Conservation (phyloP, 129 eudicot genomes). For the Kitagawia praeruptora region DNA sequence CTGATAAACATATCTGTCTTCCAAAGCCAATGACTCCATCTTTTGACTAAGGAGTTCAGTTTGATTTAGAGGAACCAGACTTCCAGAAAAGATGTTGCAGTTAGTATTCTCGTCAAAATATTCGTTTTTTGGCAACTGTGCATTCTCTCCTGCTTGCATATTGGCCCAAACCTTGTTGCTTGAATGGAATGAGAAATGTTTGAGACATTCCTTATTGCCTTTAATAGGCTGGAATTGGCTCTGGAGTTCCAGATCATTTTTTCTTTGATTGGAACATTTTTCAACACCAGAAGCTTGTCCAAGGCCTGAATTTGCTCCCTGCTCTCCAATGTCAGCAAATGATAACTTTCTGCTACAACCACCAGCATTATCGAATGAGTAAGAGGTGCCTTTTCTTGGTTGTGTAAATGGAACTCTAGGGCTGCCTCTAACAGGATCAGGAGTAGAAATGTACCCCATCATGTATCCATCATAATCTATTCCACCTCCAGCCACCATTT, state of each 20-base stretch:
- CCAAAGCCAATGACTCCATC: constrained; percentile 25
- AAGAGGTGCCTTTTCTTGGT: constrained; percentile 28
- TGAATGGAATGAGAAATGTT: neutral
- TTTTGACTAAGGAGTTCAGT: constrained; percentile 16
- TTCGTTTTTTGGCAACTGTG: neutral
- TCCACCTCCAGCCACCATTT: constrained; percentile 1
- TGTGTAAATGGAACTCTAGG: constrained; percentile 47
- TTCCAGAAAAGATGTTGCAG: constrained; percentile 25
- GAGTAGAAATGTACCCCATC: constrained; percentile 25
- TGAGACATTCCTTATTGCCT: neutral
- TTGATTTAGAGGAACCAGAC: constrained; percentile 12
- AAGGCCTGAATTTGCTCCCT: neutral
- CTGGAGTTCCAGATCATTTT: neutral
- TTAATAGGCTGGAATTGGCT: neutral
- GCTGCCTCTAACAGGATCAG: constrained; percentile 17
- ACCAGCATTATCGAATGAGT: constrained; percentile 1
- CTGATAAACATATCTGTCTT: constrained; percentile 46
- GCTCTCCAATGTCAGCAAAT: neutral
- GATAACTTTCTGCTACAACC: constrained; percentile 2
- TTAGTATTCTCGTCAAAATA: constrained; percentile 43
- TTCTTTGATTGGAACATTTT: neutral
- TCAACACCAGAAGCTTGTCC: constrained; percentile 1
- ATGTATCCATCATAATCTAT: constrained; percentile 5
- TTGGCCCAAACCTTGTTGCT: neutral
- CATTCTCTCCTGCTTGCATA: neutral